Conservation (phyloP, 2,329 filamentous ascomycete genomes). For the Colletotrichum euphorbiae region DNA sequence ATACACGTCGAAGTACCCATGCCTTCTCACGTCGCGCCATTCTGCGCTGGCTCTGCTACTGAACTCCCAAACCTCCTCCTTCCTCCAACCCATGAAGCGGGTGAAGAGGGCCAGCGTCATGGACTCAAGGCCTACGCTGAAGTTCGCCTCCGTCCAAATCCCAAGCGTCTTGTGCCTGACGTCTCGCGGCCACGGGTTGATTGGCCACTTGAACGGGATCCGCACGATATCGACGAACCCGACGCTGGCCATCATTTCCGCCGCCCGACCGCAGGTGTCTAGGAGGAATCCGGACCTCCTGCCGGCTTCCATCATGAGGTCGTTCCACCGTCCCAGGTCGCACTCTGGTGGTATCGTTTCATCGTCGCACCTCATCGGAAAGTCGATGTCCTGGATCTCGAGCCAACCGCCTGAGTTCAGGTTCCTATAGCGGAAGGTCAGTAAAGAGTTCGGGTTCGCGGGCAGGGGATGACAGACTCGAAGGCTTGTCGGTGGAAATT, state of each 20-base stretch:
- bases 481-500: conserved; percentile 44
- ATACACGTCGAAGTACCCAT: conserved; percentile 41
- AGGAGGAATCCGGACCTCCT: conserved; percentile 45
- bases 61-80: conserved; percentile 44
- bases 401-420: conserved; percentile 51
- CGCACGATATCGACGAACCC: conserved; percentile 45
- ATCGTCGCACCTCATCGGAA: conserved; percentile 48
- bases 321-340: conserved; percentile 45
- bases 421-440: conserved; percentile 31
- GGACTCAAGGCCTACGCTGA: conserved; percentile 43
- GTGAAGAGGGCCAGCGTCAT: conserved; percentile 46
- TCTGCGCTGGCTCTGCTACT: conserved; percentile 40
- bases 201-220: conserved; percentile 44
- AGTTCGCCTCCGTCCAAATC: conserved; percentile 42
- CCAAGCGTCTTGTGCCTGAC: conserved; percentile 44
- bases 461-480: conserved; percentile 27
- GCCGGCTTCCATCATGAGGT: conserved; percentile 47
- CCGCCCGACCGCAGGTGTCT: conserved; percentile 45
- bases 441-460: background rate
- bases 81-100: conserved; percentile 44
- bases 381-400: conserved; percentile 54
- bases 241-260: conserved; percentile 43
- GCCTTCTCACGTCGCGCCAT: conserved; percentile 37
- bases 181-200: conserved; percentile 46
- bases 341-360: conserved; percentile 43